These are phyloP conservation scores for Trichocomaceae sp. DNA, from an alignment of 2,329 filamentous ascomycete genomes.

Conservation along the genomic window DNA sequence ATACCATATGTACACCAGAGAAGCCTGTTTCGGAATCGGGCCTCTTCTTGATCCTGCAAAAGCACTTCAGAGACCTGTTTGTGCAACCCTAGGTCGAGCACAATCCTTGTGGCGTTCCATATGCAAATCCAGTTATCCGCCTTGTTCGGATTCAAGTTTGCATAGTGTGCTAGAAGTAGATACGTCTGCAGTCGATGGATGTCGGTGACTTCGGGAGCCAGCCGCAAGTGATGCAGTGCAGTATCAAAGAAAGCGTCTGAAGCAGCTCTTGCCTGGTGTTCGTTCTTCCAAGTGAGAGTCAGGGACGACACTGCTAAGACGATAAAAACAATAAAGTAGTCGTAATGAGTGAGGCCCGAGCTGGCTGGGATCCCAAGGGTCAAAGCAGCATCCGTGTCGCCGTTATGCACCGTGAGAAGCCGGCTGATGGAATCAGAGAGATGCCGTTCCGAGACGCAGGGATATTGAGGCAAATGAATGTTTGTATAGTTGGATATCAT, in stretches of 20 bases:
- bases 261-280: conserved; percentile 11
- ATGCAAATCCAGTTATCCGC: conserved; percentile 12
- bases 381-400: background rate
- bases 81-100: conserved; percentile 4
- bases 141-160: background rate
- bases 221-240: conserved; percentile 9
- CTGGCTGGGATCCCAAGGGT: background rate
- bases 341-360: conserved; percentile 2
- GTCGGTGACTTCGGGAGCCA: conserved; percentile 1
- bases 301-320: conserved; percentile 11
- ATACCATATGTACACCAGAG: conserved; percentile 11
- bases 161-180: conserved; percentile 11
- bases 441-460: conserved; percentile 11
- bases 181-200: conserved; percentile 12
- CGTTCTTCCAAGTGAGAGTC: conserved; percentile 13
- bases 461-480: conserved; percentile 10
- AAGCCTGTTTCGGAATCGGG: background rate
- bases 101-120: conserved; percentile 6
- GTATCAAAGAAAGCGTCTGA: conserved; percentile 12
- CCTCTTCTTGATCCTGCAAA: conserved; percentile 1
- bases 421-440: background rate
- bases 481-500: conserved; percentile 10
- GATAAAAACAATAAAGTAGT: conserved; percentile 11
- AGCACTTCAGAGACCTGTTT: background rate
- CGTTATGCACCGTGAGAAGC: background rate